Percentiles rank a stretch among this genome's conserved stretches.
Evolutionary conservation across 139 green algal genomes (phyloP).

Genomic region (Micromonas commoda): DNA sequence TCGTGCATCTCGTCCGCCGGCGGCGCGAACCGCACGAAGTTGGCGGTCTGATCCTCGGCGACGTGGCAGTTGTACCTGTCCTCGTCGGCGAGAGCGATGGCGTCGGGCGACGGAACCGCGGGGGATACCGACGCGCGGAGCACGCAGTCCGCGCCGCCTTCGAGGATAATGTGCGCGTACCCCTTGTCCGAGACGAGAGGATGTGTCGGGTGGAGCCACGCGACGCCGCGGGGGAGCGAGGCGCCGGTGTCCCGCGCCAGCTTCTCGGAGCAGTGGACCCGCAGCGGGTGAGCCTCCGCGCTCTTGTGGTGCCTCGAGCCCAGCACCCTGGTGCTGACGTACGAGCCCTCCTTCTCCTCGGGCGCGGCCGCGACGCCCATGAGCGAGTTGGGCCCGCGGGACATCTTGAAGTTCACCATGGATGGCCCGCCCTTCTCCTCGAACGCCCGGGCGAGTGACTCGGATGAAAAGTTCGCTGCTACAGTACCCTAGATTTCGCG

Average conservation of each 20-base stretch:
- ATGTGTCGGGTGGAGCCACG: neutral
- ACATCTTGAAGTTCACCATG: constrained; percentile 22
- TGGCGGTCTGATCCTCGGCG: neutral
- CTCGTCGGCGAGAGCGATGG: neutral
- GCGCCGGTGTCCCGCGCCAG: neutral
- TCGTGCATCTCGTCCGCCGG: neutral
- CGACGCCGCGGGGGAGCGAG: neutral
- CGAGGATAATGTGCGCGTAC: neutral
- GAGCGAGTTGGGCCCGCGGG: constrained; percentile 20
- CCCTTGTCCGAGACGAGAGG: neutral
- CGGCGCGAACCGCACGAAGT: neutral
- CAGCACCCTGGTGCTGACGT: neutral
- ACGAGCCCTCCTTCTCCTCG: neutral
- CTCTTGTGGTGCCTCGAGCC: no score
- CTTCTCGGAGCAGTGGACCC: neutral
- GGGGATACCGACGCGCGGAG: neutral
- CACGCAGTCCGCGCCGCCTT: neutral
- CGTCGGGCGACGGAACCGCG: neutral
- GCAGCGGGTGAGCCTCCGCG: neutral
- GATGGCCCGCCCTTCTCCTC: neutral
- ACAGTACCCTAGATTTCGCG: no score
- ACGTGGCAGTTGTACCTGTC: neutral
- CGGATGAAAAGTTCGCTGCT: no score
- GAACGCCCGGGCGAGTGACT: neutral
- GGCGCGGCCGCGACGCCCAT: neutral